Percentiles rank a stretch among this genome's conserved stretches.
phyloP scores from a whole-genome alignment of 2,329 filamentous ascomycete genomes.

The Ilyonectria sp. region DNA sequence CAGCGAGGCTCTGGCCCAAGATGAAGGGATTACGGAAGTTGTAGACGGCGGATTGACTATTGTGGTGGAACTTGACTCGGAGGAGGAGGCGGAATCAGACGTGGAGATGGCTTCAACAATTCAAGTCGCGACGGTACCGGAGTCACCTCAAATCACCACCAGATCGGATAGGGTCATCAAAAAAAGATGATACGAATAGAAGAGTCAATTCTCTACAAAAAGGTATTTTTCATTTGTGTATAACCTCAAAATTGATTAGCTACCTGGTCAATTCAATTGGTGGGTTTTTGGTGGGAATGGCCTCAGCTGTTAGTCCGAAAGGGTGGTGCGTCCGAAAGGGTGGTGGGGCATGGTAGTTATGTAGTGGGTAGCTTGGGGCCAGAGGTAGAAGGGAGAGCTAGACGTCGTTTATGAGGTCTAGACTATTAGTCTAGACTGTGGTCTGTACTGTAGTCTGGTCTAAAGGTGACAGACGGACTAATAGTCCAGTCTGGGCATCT shows the following conservation, averaged over 20 bases:
- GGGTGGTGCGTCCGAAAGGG: too few species aligned
- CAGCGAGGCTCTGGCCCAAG: neutral
- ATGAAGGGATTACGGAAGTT: neutral
- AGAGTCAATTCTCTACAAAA: neutral
- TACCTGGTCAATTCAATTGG: too few species aligned
- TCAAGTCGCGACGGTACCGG: neutral
- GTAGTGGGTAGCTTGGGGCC: too few species aligned
- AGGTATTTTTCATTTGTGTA: neutral
- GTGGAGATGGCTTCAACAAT: neutral
- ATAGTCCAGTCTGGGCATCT: too few species aligned
- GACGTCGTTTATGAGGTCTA: too few species aligned
- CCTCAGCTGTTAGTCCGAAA: too few species aligned
- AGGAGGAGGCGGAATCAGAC: neutral
- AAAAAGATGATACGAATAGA: neutral
- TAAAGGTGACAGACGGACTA: too few species aligned
- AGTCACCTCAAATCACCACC: neutral
- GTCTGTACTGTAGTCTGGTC: too few species aligned
- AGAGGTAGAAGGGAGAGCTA: too few species aligned
- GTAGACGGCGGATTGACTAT: neutral
- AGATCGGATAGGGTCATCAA: neutral
- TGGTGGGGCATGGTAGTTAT: neutral
- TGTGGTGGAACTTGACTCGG: too few species aligned
- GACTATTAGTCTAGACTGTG: too few species aligned
- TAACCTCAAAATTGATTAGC: neutral
- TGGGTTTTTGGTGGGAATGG: too few species aligned